These are phyloP conservation scores for Plectosphaerella cucumerina DNA, from an alignment of 2,329 filamentous ascomycete species.

Conservation along the genomic window DNA sequence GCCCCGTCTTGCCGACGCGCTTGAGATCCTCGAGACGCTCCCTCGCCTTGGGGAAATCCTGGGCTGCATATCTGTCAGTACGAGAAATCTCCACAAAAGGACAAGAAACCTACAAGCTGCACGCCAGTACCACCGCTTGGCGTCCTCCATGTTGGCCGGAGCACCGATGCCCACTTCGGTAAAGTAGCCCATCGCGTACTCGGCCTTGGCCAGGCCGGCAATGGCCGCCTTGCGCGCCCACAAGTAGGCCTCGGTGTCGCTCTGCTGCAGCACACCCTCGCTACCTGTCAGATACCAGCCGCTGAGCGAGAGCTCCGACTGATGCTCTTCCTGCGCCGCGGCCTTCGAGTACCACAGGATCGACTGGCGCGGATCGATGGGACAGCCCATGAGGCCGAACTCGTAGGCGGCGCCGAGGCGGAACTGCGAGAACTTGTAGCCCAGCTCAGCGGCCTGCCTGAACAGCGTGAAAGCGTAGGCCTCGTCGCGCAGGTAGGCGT, in stretches of 20 bases:
- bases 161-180: constrained; percentile 93
- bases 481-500: constrained; percentile 77
- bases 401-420: constrained; percentile 84
- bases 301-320: constrained; percentile 77
- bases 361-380: constrained; percentile 75
- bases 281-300: constrained; percentile 95
- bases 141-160: constrained; percentile 82
- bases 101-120: constrained; percentile 73
- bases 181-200: constrained; percentile 98
- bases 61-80: constrained; percentile 54
- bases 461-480: constrained; percentile 77
- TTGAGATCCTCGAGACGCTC: constrained; percentile 92
- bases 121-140: constrained; percentile 96
- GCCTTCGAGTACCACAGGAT: constrained; percentile 94
- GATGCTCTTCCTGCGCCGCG: constrained; percentile 89
- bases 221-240: constrained; percentile 94
- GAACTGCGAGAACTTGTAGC: constrained; percentile 94
- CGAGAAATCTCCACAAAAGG: background rate
- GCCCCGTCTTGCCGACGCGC: constrained; percentile 58
- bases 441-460: constrained; percentile 77
- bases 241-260: constrained; percentile 92
- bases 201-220: constrained; percentile 84
- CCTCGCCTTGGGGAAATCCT: constrained; percentile 90
- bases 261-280: constrained; percentile 83
- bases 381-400: constrained; percentile 79